These are phyloP conservation scores for Russula ochroleuca DNA, from an alignment of 768 basidiomycete species.

Conservation along the genomic window DNA sequence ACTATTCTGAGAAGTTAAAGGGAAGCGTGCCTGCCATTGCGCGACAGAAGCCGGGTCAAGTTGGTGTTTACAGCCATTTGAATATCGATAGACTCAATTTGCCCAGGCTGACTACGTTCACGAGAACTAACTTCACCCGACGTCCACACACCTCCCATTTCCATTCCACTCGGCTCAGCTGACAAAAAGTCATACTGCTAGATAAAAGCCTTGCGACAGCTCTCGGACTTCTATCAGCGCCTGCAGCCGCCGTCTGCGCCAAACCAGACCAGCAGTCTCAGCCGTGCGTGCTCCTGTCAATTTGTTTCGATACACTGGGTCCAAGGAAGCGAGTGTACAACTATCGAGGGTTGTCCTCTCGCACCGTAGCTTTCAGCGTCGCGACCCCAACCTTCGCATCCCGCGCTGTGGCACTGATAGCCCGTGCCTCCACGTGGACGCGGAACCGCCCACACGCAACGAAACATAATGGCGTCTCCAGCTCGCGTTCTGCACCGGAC, in stretches of 20 bases:
- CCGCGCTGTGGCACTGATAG: slow-evolving; percentile 27
- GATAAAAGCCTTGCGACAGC: not conserved
- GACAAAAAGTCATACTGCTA: no score
- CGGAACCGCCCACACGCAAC: slow-evolving; percentile 64
- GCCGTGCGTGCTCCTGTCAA: not conserved
- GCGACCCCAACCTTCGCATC: slow-evolving; percentile 36
- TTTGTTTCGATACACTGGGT: not conserved
- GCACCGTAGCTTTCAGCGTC: slow-evolving; percentile 40
- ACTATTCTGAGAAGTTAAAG: no score
- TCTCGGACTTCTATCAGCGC: not conserved
- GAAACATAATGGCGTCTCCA: slow-evolving; percentile 65
- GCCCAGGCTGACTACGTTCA: no score
- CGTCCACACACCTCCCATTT: no score
- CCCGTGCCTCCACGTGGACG: slow-evolving; percentile 38
- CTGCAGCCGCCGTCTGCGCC: not conserved
- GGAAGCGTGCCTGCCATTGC: no score
- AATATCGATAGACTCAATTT: no score
- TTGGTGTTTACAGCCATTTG: no score
- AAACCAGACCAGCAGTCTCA: not conserved
- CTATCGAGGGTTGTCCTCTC: slow-evolving; percentile 23
- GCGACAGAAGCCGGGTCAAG: no score
- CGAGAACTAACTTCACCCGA: no score
- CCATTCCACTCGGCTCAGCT: no score
- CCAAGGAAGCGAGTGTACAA: not conserved
- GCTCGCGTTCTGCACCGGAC: slow-evolving; percentile 46